Percentiles rank a stretch among this genome's conserved stretches.
These are phyloP conservation scores for Candida boidinii DNA, from an alignment of 805 yeast species.

Conservation along the genomic window DNA sequence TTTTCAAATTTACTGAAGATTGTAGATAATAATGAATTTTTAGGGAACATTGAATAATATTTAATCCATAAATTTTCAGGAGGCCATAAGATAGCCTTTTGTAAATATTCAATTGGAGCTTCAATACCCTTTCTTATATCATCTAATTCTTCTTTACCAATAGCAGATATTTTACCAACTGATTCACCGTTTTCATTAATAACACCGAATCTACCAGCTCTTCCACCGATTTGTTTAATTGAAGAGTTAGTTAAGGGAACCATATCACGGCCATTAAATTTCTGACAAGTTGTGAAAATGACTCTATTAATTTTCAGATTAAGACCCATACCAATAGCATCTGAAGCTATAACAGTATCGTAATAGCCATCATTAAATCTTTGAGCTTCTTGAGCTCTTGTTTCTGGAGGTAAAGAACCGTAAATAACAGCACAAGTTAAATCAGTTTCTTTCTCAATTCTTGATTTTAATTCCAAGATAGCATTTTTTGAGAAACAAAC, in stretches of 20 bases:
- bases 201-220: slow-evolving; percentile 76
- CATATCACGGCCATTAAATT: slow-evolving; percentile 58
- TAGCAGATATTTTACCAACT: slow-evolving; percentile 48
- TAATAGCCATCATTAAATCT: slow-evolving; percentile 72
- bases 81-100: slow-evolving; percentile 73
- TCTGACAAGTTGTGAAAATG: slow-evolving; percentile 58
- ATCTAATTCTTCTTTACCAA: slow-evolving; percentile 32
- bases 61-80: slow-evolving; percentile 61
- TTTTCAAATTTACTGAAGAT: slow-evolving; percentile 41
- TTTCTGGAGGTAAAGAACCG: slow-evolving; percentile 95
- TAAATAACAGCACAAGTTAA: slow-evolving; percentile 81
- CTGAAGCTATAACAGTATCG: slow-evolving; percentile 87
- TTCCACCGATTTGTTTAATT: slow-evolving; percentile 88
- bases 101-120: slow-evolving; percentile 41
- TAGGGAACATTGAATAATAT: slow-evolving; percentile 54
- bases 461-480: slow-evolving; percentile 60
- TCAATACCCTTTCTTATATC: slow-evolving; percentile 39
- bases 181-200: too few species aligned
- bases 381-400: slow-evolving; percentile 75
- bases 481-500: slow-evolving; percentile 75
- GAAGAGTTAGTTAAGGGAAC: slow-evolving; percentile 50
- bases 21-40: slow-evolving; percentile 33
- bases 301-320: slow-evolving; percentile 78
- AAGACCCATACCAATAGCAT: slow-evolving; percentile 97
- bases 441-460: slow-evolving; percentile 56